Conservation (phyloP, 129 eudicot species). For the Artemisia argyi region DNA sequence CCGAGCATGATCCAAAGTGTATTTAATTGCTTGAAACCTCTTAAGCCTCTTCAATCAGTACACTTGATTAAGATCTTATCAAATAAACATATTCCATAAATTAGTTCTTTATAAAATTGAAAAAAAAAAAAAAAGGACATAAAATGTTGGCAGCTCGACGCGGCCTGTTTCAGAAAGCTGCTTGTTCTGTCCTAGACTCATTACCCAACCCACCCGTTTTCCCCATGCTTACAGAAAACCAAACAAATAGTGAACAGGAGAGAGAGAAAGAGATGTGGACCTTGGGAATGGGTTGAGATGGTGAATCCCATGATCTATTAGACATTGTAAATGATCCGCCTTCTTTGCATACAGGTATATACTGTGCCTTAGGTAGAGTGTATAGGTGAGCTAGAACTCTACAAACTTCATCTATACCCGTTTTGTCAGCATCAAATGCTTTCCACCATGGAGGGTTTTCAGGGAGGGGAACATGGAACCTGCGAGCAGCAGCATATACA, state of each 20-base stretch:
- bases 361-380: conserved; percentile 78
- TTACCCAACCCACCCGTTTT: too few species aligned
- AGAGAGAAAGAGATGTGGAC: conserved; percentile 29
- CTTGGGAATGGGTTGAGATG: conserved; percentile 58
- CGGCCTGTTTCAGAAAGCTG: too few species aligned
- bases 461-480: conserved; percentile 82
- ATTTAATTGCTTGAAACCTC: too few species aligned
- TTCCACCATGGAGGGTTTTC: conserved; percentile 99
- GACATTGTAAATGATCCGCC: conserved; percentile 75
- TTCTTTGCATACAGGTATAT: conserved; percentile 88
- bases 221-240: neutral
- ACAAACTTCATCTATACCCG: conserved; percentile 93
- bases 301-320: conserved; percentile 68
- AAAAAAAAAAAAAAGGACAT: too few species aligned
- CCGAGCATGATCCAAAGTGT: too few species aligned
- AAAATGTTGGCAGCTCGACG: too few species aligned
- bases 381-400: conserved; percentile 82
- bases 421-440: conserved; percentile 90
- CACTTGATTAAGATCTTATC: too few species aligned
- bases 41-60: too few species aligned
- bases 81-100: too few species aligned
- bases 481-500: conserved; percentile 90
- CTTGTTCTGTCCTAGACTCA: too few species aligned
- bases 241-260: neutral
- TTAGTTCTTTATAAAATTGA: too few species aligned